Evolutionary conservation across 2,329 filamentous ascomycete species (phyloP).

Genomic region (Trichoderma endophyticum): DNA sequence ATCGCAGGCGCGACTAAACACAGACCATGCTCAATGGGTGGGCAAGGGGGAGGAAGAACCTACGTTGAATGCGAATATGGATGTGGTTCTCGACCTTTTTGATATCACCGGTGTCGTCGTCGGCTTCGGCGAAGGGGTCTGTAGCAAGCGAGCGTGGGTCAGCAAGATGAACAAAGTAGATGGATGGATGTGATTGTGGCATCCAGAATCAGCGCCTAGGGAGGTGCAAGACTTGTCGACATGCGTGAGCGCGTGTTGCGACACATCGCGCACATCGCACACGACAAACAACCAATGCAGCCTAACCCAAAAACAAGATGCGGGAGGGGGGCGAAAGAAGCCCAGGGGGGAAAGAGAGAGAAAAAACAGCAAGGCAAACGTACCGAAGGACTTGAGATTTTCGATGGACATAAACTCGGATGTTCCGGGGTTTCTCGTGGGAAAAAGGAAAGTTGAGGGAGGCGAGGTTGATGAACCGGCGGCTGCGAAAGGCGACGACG

Average conservation of each 20-base stretch:
- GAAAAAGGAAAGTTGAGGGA: conserved; percentile 52
- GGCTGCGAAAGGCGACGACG: conserved; percentile 38
- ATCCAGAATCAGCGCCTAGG: neutral
- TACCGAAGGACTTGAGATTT: conserved; percentile 96
- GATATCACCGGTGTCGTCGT: conserved; percentile 96
- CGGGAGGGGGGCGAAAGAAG: neutral
- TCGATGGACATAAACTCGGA: conserved; percentile 98
- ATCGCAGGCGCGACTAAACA: conserved; percentile 19
- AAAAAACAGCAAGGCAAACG: conserved; percentile 36
- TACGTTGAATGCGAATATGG: conserved; percentile 99
- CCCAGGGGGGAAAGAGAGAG: neutral
- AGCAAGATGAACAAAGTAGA: neutral
- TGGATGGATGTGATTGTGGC: neutral
- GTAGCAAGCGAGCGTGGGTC: conserved; percentile 20
- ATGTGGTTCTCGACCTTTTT: conserved; percentile 98
- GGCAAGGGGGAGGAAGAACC: conserved; percentile 31
- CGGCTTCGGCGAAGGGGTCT: conserved; percentile 99
- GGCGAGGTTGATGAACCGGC: conserved; percentile 49
- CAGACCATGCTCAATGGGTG: neutral
- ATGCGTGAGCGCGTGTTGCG: neutral
- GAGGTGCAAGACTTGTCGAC: neutral
- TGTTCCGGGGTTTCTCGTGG: conserved; percentile 56
- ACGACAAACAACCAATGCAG: neutral
- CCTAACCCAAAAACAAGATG: neutral
- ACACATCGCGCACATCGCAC: neutral